Base-by-base conservation (phyloP, 2,329 filamentous ascomycete species). In the Botrytis fabae region DNA sequence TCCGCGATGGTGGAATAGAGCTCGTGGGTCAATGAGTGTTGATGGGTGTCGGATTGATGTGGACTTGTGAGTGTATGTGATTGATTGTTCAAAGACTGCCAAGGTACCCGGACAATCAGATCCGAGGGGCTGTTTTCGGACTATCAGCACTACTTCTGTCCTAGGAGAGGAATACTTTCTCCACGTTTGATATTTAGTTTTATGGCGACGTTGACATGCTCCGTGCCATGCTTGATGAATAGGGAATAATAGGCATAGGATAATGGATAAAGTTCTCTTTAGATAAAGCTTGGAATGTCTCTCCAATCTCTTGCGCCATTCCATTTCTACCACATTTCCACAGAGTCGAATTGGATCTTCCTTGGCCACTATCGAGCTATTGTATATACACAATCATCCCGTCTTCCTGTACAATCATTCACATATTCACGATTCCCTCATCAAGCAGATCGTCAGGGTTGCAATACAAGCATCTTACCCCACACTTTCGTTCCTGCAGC, bases 401-500 rank as follows among this genome's bases (percentile, higher is more conserved):
- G 54, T 68, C 46, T 28, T 40, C 28, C 22, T 2, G 35, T 54
- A 54, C 61, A 63, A 28, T 42, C 44, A 66, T 66, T 51, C 44
- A 66, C 28, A 65, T 10, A 38, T 40, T 22, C 4, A 54, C 35
- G 46, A 40, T 40, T 35, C 48, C 35, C 40, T 54, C 25, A 28
- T 42, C 16, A 16, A 57, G 20, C 35, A 69, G 65, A 57, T 69
- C 65, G 57, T 42, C 65, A 69, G 48, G 65, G 65, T 40, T 25
- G 42, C 3, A 42, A 42, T 71, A 74, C 62, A 73, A 44, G 70
- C 73, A 68, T 73, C 42, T 69, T 75, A 75, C 76, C 76, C 75
- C 75, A 76, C 76, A 74, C 75, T 74, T 73, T 42, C 32, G 75
- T 77, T 75, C 76, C 76, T 76, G 70, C 70, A 72, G 70, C 32